These are phyloP conservation scores for Atalantia buxifolia DNA, from an alignment of 345 rosid genomes.

Conservation along the genomic window DNA sequence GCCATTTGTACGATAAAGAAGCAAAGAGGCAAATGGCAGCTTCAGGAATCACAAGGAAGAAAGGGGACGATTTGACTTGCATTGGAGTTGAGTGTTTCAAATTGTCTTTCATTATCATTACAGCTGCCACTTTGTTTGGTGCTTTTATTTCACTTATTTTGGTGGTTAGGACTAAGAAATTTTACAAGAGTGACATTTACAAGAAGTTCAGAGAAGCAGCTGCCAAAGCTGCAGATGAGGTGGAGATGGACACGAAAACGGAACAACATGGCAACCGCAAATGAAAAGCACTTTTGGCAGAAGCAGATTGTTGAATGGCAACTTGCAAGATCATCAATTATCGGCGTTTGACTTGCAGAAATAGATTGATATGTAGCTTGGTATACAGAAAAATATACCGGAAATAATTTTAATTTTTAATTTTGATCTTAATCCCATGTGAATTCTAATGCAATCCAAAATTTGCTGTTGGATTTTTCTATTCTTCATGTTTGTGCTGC, in stretches of 20 bases:
- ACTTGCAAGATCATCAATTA: not conserved
- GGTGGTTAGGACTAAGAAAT: slow-evolving; percentile 54
- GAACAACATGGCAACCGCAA: not conserved
- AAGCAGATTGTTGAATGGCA: not conserved
- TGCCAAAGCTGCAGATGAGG: slow-evolving; percentile 29
- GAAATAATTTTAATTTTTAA: too few species aligned
- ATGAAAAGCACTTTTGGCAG: not conserved
- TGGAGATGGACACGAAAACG: slow-evolving; percentile 24
- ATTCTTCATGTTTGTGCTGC: not conserved
- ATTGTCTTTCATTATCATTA: slow-evolving; percentile 50
- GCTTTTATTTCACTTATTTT: slow-evolving; percentile 43
- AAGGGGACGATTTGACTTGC: slow-evolving; percentile 37
- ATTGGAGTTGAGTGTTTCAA: slow-evolving; percentile 50
- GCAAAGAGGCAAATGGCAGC: slow-evolving; percentile 47
- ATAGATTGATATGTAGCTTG: not conserved
- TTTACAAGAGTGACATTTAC: slow-evolving; percentile 62
- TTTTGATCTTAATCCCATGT: not conserved
- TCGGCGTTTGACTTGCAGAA: not conserved
- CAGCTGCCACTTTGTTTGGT: slow-evolving; percentile 51
- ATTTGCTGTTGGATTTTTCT: not conserved
- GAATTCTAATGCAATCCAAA: not conserved
- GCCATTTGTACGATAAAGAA: slow-evolving; percentile 54
- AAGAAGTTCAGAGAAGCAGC: slow-evolving; percentile 52
- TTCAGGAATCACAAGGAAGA: slow-evolving; percentile 19
- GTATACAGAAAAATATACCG: too few species aligned